Conservation (phyloP, 768 basidiomycete species). For the Mycena alexandri region DNA sequence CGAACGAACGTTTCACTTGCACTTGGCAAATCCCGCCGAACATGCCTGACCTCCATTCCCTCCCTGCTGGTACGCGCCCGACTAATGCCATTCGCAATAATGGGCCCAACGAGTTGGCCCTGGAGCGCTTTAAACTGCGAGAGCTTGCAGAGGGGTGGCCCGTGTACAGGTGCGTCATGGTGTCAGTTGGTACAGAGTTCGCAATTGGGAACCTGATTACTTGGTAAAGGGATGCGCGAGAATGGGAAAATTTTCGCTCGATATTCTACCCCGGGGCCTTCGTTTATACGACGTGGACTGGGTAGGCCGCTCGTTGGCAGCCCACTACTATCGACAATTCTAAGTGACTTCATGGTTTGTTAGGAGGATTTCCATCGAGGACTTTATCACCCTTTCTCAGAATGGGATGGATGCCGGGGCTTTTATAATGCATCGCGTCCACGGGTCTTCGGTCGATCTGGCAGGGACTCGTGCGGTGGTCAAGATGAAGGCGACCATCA, state of each 20-base stretch:
- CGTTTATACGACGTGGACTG: conserved; percentile 42
- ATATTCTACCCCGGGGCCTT: conserved; percentile 40
- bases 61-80: conserved; percentile 38
- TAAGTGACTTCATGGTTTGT: no score
- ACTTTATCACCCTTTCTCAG: conserved; percentile 38
- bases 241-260: conserved; percentile 43
- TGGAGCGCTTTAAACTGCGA: conserved; percentile 41
- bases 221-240: conserved; percentile 37
- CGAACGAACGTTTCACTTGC: neutral
- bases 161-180: conserved; percentile 36
- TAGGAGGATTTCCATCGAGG: conserved; percentile 36
- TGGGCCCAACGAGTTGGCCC: conserved; percentile 35
- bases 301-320: neutral
- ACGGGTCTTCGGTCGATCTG: conserved; percentile 43
- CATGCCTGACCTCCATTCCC: conserved; percentile 38
- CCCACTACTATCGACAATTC: no score
- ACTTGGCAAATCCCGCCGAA: no score
- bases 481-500: conserved; percentile 49
- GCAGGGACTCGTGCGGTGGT: conserved; percentile 48
- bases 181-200: neutral
- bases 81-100: conserved; percentile 41
- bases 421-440: conserved; percentile 40
- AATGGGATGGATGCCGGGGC: conserved; percentile 41
- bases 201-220: neutral
- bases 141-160: conserved; percentile 44